Base-by-base conservation (phyloP, 305 asterid species). In the Ajuga reptans region DNA sequence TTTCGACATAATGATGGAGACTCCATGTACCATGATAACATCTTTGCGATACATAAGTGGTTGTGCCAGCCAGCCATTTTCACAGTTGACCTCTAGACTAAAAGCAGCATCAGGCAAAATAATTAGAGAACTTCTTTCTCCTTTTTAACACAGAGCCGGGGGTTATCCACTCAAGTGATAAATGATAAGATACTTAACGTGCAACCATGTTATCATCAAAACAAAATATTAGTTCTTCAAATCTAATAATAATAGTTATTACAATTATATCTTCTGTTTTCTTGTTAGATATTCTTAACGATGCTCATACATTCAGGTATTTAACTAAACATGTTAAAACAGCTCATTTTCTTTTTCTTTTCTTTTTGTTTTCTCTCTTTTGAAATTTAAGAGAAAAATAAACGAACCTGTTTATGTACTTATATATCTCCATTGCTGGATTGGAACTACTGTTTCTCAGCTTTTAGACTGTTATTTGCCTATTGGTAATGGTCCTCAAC, bases 11-110 rank as follows among this genome's bases (percentile, higher is more conserved):
- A 42, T 16, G 31, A 4, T n/a, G 65, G 57, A 51, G 42, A 58
- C 46, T 27, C 66, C 46, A 8, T 5, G 4, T 3, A 5, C 16
- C 9, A 31, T 17, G 17, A 6, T 37, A 33, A 37, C 9, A 52
- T 9, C 41, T 31, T 39, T 57, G 64, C 34, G 65, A 71, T 16
- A 21, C 9, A 12, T 24, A 65, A 29, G 61, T 15, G 59, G 70
- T 16, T 42, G 8, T 11, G 24, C 49, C 27, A 71, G 24, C 37
- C 54, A 42, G 37, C 6, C 47, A 16, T 49, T 33, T 14, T 51
- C 69, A 60, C 11, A n/a, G 14, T 15, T n/a, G 47, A 64, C 49
- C 63, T 64, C 42, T n/a, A 24, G 72, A 72, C 61, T 66, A 17
- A 29, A 52, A 18, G 5, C 10, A 43, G 15, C 57, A 17, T 10